Evolutionary conservation across 345 rosid species (phyloP).

Genomic region (Hibiscus trionum): DNA sequence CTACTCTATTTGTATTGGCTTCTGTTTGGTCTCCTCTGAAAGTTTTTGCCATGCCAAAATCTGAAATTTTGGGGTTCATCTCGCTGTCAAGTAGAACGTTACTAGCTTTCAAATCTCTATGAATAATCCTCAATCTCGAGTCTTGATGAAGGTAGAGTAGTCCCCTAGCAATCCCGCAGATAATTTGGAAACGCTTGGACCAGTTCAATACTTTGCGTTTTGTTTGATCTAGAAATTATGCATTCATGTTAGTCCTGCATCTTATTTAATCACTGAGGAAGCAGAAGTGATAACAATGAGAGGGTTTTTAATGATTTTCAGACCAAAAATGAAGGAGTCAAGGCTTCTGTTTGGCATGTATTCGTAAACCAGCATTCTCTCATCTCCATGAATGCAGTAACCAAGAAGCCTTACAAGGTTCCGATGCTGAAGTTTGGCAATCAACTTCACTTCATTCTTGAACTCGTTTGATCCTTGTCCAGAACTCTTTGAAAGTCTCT

Average conservation of each 20-base stretch:
- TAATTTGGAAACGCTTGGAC: constrained; percentile 23
- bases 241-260: not conserved
- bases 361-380: constrained; percentile 29
- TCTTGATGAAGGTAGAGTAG: constrained; percentile 40
- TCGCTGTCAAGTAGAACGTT: constrained; percentile 25
- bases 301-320: not conserved
- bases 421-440: constrained; percentile 43
- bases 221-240: not conserved
- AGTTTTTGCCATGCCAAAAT: constrained; percentile 12
- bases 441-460: constrained; percentile 34
- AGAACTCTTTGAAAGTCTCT: constrained; percentile 36
- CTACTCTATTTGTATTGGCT: constrained; percentile 8
- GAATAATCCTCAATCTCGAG: constrained; percentile 26
- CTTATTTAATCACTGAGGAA: not conserved
- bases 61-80: constrained; percentile 38
- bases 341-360: constrained; percentile 29
- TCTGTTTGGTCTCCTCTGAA: constrained; percentile 13
- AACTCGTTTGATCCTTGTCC: constrained; percentile 40
- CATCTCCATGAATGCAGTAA: constrained; percentile 25
- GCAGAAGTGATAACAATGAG: not conserved
- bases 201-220: constrained; percentile 2
- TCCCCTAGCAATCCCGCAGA: constrained; percentile 34
- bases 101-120: constrained; percentile 25
- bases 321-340: constrained; percentile 24
- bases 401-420: constrained; percentile 43